Conservation (phyloP, 192 early-diverging fungal species). For the Gigaspora rosea region DNA sequence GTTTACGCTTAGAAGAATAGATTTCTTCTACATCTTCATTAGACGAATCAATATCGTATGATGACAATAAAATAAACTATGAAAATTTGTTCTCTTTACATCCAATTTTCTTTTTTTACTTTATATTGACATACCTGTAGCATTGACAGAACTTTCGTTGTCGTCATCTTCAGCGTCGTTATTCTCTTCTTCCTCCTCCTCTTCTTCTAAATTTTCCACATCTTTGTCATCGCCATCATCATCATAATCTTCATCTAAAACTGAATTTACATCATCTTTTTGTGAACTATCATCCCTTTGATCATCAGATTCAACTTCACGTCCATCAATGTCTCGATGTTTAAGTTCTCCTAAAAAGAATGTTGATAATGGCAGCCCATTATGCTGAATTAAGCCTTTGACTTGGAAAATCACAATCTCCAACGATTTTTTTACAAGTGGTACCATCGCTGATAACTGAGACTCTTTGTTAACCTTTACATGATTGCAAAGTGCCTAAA, state of each 20-base stretch:
- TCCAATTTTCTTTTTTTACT: not conserved
- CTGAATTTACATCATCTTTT: not conserved
- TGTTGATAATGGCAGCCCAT: constrained; percentile 54
- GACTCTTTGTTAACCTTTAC: constrained; percentile 72
- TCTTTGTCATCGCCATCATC: constrained; percentile 28
- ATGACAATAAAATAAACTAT: too few relatives aligned
- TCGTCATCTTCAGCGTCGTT: not conserved
- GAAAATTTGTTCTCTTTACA: not conserved
- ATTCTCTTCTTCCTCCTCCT: constrained; percentile 16
- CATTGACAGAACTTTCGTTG: not conserved
- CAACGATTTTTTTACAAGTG: constrained; percentile 66
- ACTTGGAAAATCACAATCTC: constrained; percentile 77
- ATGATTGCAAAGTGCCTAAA: constrained; percentile 74
- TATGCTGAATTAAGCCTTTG: constrained; percentile 70
- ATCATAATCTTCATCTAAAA: constrained; percentile 16
- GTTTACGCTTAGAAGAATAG: not conserved
- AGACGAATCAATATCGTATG: too few relatives aligned
- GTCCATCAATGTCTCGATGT: constrained; percentile 70
- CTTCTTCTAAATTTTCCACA: constrained; percentile 23
- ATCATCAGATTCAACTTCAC: constrained; percentile 61
- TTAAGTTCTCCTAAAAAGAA: constrained; percentile 63
- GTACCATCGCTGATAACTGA: constrained; percentile 62
- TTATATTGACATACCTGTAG: not conserved
- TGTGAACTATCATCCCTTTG: constrained; percentile 13
- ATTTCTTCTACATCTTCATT: not conserved